phyloP scores from a whole-genome alignment of 1,284 basidiomycete genomes.

The Trichosporon sp. region DNA sequence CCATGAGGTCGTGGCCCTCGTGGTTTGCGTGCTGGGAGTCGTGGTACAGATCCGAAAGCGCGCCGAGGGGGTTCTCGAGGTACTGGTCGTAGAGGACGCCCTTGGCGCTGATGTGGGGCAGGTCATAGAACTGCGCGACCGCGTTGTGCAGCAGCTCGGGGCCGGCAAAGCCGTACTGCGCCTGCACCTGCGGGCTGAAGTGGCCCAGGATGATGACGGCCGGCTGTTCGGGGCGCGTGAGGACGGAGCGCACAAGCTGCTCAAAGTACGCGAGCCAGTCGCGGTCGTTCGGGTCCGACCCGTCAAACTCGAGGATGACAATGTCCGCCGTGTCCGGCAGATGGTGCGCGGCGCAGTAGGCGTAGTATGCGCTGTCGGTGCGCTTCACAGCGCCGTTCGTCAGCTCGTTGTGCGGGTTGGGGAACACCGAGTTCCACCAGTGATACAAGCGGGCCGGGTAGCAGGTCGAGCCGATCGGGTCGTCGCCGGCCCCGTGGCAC shows the following conservation, averaged over 20 bases:
- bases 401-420: constrained; percentile 88
- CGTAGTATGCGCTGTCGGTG: constrained; percentile 88
- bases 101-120: constrained; percentile 93
- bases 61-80: constrained; percentile 70
- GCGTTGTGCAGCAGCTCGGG: constrained; percentile 83
- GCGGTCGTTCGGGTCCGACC: constrained; percentile 74
- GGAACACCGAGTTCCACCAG: constrained; percentile 94
- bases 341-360: constrained; percentile 86
- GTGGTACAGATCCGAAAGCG: constrained; percentile 69
- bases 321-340: constrained; percentile 88
- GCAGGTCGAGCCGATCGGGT: constrained; percentile 79
- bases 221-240: constrained; percentile 81
- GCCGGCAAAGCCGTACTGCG: constrained; percentile 76
- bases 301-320: constrained; percentile 88
- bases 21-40: constrained; percentile 79
- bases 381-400: constrained; percentile 90
- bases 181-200: constrained; percentile 80
- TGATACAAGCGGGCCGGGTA: constrained; percentile 88
- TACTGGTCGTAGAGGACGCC: constrained; percentile 78
- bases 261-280: constrained; percentile 82
- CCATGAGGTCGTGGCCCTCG: constrained; percentile 76
- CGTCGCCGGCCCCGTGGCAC: constrained; percentile 90
- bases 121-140: constrained; percentile 92
- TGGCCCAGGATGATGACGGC: constrained; percentile 89
- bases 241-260: constrained; percentile 71